Conservation (phyloP, 164 flowering plant species). For the Magnolia kwangsiensis region DNA sequence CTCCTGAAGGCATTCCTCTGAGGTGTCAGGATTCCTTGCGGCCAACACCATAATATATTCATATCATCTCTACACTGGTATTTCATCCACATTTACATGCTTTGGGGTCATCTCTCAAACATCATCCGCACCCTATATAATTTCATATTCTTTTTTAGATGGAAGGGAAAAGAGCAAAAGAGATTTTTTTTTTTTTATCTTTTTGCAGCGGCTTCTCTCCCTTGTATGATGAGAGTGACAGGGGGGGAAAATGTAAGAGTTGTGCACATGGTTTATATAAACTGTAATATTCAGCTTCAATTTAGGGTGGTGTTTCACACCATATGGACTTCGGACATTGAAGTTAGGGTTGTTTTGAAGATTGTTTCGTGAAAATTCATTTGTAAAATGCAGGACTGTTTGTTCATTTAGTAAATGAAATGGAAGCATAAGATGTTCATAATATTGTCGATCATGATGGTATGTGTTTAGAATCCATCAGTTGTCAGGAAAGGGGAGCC, state of each 20-base stretch:
- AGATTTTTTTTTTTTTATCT: neutral
- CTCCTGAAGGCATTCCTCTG: conserved; percentile 41
- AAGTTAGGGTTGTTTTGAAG: neutral
- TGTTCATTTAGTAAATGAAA: neutral
- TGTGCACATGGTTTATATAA: neutral
- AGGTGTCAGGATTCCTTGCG: conserved; percentile 32
- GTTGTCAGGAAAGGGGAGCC: too few relatives aligned
- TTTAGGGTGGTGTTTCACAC: neutral
- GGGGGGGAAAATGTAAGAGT: neutral
- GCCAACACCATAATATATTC: conserved; percentile 1
- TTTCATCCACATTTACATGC: neutral
- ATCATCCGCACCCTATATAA: neutral
- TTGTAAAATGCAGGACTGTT: conserved; percentile 4
- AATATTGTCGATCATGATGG: too few relatives aligned
- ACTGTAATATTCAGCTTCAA: neutral
- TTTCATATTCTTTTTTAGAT: neutral
- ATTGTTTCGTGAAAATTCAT: neutral
- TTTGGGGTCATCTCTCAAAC: neutral
- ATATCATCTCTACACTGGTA: neutral
- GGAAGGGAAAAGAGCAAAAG: neutral
- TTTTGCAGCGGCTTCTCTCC: neutral
- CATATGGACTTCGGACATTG: neutral
- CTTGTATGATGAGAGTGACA: too few relatives aligned
- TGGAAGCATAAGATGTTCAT: neutral
- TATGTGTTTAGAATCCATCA: too few relatives aligned